phyloP scores from a whole-genome alignment of 768 basidiomycete species.

The Collybiopsis luxurians region DNA sequence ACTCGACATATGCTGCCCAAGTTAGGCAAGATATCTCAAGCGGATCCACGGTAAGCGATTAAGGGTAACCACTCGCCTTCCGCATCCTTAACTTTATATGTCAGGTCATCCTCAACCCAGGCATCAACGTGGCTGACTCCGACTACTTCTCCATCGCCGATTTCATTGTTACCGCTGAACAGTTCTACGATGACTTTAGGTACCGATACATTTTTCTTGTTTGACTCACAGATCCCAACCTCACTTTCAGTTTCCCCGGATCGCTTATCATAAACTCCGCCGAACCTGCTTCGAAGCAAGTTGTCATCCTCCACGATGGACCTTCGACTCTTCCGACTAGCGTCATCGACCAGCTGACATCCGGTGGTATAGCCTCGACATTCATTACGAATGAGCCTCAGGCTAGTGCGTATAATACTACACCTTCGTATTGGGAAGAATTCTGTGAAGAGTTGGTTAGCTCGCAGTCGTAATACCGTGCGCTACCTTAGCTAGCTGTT shows the following conservation, averaged over 20 bases:
- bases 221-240: background rate
- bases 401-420: no score
- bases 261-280: background rate
- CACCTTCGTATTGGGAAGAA: no score
- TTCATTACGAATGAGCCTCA: no score
- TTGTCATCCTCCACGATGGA: background rate
- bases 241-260: background rate
- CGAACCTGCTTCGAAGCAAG: background rate
- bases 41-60: slow-evolving; percentile 11
- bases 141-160: slow-evolving; percentile 27
- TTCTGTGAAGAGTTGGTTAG: no score
- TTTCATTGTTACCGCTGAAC: slow-evolving; percentile 27
- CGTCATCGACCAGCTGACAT: no score
- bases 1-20: slow-evolving; percentile 18
- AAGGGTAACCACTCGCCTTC: slow-evolving; percentile 10
- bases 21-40: slow-evolving; percentile 17
- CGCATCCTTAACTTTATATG: no score
- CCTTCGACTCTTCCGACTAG: no score
- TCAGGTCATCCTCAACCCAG: slow-evolving; percentile 21
- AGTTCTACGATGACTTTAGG: slow-evolving; percentile 25
- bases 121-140: slow-evolving; percentile 12
- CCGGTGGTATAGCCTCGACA: no score
- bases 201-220: slow-evolving; percentile 14
- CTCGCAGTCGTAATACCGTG: no score
- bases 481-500: no score